Evolutionary conservation across 2,329 filamentous ascomycete species (phyloP).

Genomic region (Fonsecaea erecta): DNA sequence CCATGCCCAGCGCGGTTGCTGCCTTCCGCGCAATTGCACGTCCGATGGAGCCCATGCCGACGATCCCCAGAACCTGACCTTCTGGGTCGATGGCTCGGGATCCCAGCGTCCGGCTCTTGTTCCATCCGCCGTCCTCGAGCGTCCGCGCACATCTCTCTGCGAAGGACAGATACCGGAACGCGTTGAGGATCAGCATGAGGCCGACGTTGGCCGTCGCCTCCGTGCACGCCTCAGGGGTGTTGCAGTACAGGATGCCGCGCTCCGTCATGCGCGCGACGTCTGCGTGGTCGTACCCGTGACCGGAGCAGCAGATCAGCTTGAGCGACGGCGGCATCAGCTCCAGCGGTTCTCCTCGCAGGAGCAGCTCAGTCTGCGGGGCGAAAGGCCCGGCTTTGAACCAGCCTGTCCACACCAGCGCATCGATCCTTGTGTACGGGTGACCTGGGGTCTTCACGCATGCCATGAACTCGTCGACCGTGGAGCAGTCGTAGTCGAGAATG

Average conservation of each 20-base stretch:
- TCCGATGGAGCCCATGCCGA: slow-evolving; percentile 12
- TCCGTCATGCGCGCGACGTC: slow-evolving; percentile 7
- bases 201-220: slow-evolving; percentile 14
- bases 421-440: slow-evolving; percentile 39
- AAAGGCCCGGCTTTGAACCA: slow-evolving; percentile 43
- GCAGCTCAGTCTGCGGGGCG: slow-evolving; percentile 40
- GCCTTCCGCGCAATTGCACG: slow-evolving; percentile 6
- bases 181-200: slow-evolving; percentile 5
- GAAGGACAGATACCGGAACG: slow-evolving; percentile 11
- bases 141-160: slow-evolving; percentile 5
- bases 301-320: slow-evolving; percentile 14
- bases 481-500: slow-evolving; percentile 19
- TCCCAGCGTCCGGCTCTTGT: background rate
- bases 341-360: slow-evolving; percentile 29
- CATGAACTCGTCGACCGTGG: slow-evolving; percentile 16
- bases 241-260: slow-evolving; percentile 14
- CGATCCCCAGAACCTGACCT: slow-evolving; percentile 7
- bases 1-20: slow-evolving; percentile 9
- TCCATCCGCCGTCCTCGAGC: background rate
- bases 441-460: slow-evolving; percentile 38
- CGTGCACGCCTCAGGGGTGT: slow-evolving; percentile 9
- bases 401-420: slow-evolving; percentile 42
- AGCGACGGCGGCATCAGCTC: slow-evolving; percentile 16
- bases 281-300: slow-evolving; percentile 15
- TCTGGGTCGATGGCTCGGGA: background rate